Evolutionary conservation across 2,329 filamentous ascomycete species (phyloP), one percentile per base, ranked within the genome.

Genomic region (Colletotrichum sidae): DNA sequence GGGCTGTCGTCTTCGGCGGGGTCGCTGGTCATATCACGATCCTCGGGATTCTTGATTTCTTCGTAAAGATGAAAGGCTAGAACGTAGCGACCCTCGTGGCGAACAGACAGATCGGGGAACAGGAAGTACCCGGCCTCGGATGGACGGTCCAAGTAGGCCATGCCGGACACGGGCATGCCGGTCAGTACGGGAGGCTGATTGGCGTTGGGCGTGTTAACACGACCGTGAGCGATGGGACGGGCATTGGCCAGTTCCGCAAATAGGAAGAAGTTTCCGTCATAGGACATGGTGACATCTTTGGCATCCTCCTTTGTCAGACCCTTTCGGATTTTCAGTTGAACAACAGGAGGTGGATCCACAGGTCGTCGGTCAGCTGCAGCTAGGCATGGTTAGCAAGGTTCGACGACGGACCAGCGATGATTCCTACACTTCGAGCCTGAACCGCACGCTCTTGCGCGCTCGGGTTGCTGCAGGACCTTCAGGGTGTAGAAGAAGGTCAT

Each of bases 241-340:
- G 93, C 92, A 71, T 93, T 90, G 75, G 97, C 94, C 65, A 99
- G 85, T 6, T 94, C 97, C 55, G 94, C 93, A 73, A 93, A 98
- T 45, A 98, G 89, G 80, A 99, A 98, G 86, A 98, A 98, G 79
- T 97, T 97, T 75, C 94, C 94, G 75, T 97, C 95, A 83, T 97
- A 97, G 65, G 89, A 87, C 73, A 97, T 97, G 2, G 96, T 98
- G 73, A 94, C 88, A 67, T 94, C 91, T 74, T 85, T 84, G 60
- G 86, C 86, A 55, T 83, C 79, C 53, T 87, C 84, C 33, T 89
- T 83, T 34, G 89, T 81, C 39, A 83, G 79, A 41, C 90, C 92
- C 74, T 97, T 92, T 72, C 89, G 93, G 69, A 98, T 92, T 70
- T 90, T 91, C 67, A 99, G 84, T 79, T 97, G 93, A 44, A 98